Evolutionary conservation across 306 rosid genomes (phyloP).

Genomic region (Lathyrus aphaca): DNA sequence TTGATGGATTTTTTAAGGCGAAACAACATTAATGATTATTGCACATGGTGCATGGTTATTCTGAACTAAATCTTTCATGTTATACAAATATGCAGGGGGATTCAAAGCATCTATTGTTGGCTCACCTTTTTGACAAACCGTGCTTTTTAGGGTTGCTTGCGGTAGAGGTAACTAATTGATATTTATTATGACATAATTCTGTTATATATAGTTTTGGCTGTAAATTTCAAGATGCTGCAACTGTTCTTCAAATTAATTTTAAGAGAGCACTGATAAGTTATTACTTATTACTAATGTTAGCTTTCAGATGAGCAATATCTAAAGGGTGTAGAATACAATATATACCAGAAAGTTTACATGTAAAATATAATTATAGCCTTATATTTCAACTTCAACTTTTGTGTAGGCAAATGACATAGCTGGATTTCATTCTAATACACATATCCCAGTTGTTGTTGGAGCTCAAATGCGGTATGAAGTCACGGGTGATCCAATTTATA

Average conservation of each 20-base stretch:
- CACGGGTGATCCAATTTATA: slow-evolving; percentile 84
- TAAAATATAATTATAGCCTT: too few relatives aligned
- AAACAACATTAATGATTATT: too few relatives aligned
- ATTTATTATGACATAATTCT: neutral
- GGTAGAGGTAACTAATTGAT: slow-evolving; percentile 58
- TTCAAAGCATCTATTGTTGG: slow-evolving; percentile 70
- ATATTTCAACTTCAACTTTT: too few relatives aligned
- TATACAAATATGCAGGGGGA: slow-evolving; percentile 54
- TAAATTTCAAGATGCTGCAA: neutral
- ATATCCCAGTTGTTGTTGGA: slow-evolving; percentile 85
- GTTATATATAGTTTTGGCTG: slow-evolving; percentile 4
- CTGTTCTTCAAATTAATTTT: too few relatives aligned
- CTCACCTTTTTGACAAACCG: slow-evolving; percentile 91
- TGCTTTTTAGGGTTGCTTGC: slow-evolving; percentile 89
- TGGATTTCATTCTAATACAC: slow-evolving; percentile 78
- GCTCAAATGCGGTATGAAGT: slow-evolving; percentile 86
- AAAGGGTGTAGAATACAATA: too few relatives aligned
- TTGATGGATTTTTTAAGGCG: too few relatives aligned
- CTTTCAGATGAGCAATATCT: too few relatives aligned
- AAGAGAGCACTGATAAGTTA: too few relatives aligned
- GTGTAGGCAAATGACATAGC: slow-evolving; percentile 78
- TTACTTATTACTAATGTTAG: too few relatives aligned
- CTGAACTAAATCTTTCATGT: slow-evolving; percentile 24
- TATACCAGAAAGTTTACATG: too few relatives aligned
- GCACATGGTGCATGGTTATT: neutral